Evolutionary conservation across 1,139 yeast genomes (phyloP).

Genomic region (Nakaseomyces nivariensis): DNA sequence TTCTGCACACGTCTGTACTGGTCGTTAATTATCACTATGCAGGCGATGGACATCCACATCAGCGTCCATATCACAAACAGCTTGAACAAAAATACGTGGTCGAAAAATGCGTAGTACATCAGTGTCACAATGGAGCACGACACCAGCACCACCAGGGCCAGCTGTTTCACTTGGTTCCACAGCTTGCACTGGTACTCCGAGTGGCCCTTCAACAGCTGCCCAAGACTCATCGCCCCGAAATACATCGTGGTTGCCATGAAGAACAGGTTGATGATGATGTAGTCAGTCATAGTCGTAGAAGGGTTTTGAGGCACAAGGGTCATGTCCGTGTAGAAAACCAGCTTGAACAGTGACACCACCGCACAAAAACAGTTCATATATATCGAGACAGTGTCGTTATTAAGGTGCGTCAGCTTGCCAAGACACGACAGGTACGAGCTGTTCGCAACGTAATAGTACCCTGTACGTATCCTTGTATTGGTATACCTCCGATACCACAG

Average conservation of each 20-base stretch:
- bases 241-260: conserved; percentile 13
- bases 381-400: not conserved
- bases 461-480: not conserved
- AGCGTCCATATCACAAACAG: conserved; percentile 28
- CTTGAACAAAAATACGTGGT: conserved; percentile 36
- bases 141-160: conserved; percentile 6
- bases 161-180: conserved; percentile 10
- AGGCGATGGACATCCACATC: not conserved
- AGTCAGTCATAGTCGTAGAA: conserved; percentile 17
- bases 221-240: conserved; percentile 41
- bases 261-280: conserved; percentile 12
- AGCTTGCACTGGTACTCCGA: conserved; percentile 6
- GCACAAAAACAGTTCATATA: conserved; percentile 2
- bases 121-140: conserved; percentile 10
- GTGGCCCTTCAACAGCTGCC: conserved; percentile 9
- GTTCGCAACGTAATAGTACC: not conserved
- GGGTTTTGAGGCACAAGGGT: conserved; percentile 11
- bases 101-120: conserved; percentile 57
- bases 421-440: not conserved
- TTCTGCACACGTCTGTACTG: conserved; percentile 1
- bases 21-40: conserved; percentile 31
- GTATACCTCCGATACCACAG: not conserved
- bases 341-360: conserved; percentile 6
- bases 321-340: conserved; percentile 12
- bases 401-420: not conserved